Evolutionary conservation across 257 asterid genomes (phyloP).

Genomic region (Thymus quinquecostatus): DNA sequence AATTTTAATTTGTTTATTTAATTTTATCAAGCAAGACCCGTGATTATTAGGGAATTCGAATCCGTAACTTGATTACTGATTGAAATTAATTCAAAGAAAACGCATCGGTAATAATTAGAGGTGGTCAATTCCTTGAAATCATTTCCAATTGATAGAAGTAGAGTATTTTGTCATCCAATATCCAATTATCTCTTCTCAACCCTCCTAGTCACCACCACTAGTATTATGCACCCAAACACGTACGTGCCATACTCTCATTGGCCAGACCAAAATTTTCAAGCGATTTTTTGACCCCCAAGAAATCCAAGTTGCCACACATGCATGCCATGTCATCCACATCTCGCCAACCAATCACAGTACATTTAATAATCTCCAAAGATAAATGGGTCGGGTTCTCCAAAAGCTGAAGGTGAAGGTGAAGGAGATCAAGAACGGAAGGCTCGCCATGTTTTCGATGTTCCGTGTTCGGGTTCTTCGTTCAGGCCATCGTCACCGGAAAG

Average conservation of each 20-base stretch:
- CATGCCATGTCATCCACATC: neutral
- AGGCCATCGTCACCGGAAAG: conserved; percentile 62
- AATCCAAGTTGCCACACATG: conserved; percentile 17
- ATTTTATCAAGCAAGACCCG: too few relatives aligned
- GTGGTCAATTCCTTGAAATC: too few relatives aligned
- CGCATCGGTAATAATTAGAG: too few relatives aligned
- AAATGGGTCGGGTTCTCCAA: conserved; percentile 7
- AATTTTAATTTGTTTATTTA: too few relatives aligned
- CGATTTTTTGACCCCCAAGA: conserved; percentile 17
- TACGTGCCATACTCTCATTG: conserved; percentile 23
- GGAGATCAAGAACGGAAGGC: conserved; percentile 61
- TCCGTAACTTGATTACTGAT: too few relatives aligned
- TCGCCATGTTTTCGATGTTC: conserved; percentile 68
- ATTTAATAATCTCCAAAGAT: neutral
- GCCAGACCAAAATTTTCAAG: neutral
- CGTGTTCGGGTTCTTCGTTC: conserved; percentile 74
- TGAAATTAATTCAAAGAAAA: too few relatives aligned
- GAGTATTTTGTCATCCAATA: too few relatives aligned
- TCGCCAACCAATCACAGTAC: conserved; percentile 4
- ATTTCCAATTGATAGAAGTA: too few relatives aligned
- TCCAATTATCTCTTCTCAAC: too few relatives aligned
- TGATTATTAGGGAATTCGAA: too few relatives aligned
- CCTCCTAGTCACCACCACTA: too few relatives aligned
- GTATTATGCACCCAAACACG: neutral
- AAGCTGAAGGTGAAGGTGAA: conserved; percentile 65